phyloP scores from a whole-genome alignment of 2,329 filamentous ascomycete species.

The Botrytis hyacinthi region DNA sequence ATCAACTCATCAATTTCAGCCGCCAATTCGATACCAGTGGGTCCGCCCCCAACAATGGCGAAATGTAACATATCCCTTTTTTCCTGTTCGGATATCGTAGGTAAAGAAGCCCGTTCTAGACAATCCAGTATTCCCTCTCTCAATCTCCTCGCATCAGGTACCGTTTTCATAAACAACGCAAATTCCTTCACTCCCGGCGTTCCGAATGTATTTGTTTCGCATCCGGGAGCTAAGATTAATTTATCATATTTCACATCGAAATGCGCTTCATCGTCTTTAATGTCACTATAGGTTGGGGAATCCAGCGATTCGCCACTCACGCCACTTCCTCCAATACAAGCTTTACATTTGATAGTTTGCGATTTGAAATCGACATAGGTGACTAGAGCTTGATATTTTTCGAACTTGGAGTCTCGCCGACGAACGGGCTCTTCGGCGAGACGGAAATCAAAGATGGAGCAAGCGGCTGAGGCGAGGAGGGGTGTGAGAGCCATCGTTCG shows the following conservation, averaged over 20 bases:
- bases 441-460: conserved; percentile 45
- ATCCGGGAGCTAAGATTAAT: conserved; percentile 45
- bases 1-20: conserved; percentile 46
- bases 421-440: conserved; percentile 45
- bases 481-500: conserved; percentile 46
- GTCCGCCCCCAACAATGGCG: conserved; percentile 68
- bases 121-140: conserved; percentile 39
- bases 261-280: conserved; percentile 15
- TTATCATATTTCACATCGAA: conserved; percentile 45
- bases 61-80: conserved; percentile 65
- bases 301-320: neutral
- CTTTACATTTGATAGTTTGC: conserved; percentile 39
- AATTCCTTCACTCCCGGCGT: conserved; percentile 29
- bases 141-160: conserved; percentile 29
- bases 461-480: conserved; percentile 45
- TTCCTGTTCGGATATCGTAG: conserved; percentile 54
- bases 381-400: conserved; percentile 16
- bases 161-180: conserved; percentile 33
- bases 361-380: conserved; percentile 40
- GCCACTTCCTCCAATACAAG: conserved; percentile 10
- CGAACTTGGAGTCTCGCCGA: neutral
- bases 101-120: conserved; percentile 64
- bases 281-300: neutral
- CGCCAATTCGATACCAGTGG: conserved; percentile 52
- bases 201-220: conserved; percentile 35